These are phyloP conservation scores for Raffaelea albimanens DNA, from an alignment of 2,329 filamentous ascomycete species.

Conservation along the genomic window DNA sequence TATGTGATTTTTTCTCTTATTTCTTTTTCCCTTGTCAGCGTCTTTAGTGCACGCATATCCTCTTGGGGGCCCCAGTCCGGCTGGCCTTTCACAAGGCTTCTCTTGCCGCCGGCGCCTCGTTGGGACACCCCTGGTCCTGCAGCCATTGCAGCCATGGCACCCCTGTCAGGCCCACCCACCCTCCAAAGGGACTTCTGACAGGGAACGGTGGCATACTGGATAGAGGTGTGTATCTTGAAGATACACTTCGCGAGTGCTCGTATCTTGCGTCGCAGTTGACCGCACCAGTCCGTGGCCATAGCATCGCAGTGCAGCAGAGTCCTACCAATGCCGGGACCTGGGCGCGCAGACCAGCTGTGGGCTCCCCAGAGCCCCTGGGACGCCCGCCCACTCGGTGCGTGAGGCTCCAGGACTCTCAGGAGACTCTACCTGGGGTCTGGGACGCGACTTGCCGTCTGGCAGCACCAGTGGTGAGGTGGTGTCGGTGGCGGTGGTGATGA, in stretches of 20 bases:
- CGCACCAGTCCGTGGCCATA: too few species aligned
- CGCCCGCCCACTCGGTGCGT: too few species aligned
- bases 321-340: not conserved
- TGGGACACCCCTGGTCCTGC: slow-evolving; percentile 8
- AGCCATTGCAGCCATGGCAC: not conserved
- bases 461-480: not conserved
- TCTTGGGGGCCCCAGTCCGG: slow-evolving; percentile 3
- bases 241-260: not conserved
- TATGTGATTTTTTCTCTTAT: not conserved
- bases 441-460: too few species aligned
- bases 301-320: too few species aligned
- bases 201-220: not conserved
- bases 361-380: too few species aligned
- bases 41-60: slow-evolving; percentile 4
- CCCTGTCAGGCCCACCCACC: not conserved
- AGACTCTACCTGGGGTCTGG: slow-evolving; percentile 1
- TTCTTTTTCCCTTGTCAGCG: not conserved
- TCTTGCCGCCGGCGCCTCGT: slow-evolving; percentile 28
- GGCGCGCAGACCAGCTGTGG: not conserved
- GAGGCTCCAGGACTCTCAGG: not conserved
- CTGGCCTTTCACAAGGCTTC: slow-evolving; percentile 30
- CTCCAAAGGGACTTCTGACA: not conserved
- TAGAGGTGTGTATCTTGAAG: too few species aligned
- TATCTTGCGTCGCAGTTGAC: not conserved
- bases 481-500: too few species aligned